Conservation (phyloP, 2,329 filamentous ascomycete genomes). For the Hansfordia pulvinata region DNA sequence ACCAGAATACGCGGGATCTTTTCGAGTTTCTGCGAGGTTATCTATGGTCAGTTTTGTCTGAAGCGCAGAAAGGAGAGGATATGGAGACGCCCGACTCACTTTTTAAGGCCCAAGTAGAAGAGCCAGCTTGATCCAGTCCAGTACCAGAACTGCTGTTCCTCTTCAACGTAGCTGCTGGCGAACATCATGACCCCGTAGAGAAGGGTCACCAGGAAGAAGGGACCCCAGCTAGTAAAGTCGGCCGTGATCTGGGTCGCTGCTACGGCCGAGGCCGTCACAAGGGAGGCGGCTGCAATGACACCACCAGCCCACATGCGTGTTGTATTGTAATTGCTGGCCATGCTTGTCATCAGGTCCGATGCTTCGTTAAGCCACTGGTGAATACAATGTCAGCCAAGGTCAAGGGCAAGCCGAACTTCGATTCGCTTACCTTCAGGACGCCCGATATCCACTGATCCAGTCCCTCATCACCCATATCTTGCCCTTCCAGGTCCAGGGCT, state of each 20-base stretch:
- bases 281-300: constrained; percentile 19
- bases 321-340: constrained; percentile 86
- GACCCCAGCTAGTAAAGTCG: constrained; percentile 17
- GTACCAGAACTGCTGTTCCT: constrained; percentile 99
- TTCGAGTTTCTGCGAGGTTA: too few relatives aligned
- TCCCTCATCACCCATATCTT: too few relatives aligned
- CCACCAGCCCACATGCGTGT: constrained; percentile 39
- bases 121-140: constrained; percentile 69
- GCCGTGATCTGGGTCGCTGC: constrained; percentile 14
- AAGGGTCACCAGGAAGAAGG: constrained; percentile 37
- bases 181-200: constrained; percentile 87
- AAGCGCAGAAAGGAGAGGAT: too few relatives aligned
- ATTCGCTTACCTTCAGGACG: constrained; percentile 27
- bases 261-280: constrained; percentile 26
- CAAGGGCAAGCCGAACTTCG: not conserved
- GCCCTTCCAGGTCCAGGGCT: too few relatives aligned
- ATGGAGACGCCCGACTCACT: constrained; percentile 14
- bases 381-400: not conserved
- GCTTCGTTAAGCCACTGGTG: constrained; percentile 53
- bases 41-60: too few relatives aligned
- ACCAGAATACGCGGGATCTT: too few relatives aligned
- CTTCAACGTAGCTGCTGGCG: constrained; percentile 92
- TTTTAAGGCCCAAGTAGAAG: constrained; percentile 33
- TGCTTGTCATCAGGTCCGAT: constrained; percentile 71
- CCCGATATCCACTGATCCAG: constrained; percentile 23